Conservation (phyloP, 352 stramenopile species). For the Phytophthora podocarpi region DNA sequence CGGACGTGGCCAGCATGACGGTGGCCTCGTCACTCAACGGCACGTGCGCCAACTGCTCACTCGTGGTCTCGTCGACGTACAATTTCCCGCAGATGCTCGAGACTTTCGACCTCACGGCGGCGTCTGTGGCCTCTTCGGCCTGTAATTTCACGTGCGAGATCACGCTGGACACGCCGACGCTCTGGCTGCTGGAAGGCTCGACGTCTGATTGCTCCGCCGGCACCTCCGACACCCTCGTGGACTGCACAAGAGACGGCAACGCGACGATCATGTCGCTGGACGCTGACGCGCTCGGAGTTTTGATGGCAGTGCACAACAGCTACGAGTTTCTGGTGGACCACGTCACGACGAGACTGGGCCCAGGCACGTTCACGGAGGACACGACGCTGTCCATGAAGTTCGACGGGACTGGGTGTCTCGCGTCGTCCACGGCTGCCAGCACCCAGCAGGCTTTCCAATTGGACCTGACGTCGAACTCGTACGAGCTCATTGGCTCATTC, state of each 20-base stretch:
- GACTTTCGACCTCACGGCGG: conserved; percentile 59
- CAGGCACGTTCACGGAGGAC: conserved; percentile 63
- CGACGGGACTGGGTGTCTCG: conserved; percentile 55
- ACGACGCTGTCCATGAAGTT: conserved; percentile 63
- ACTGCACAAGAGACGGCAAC: conserved; percentile 61
- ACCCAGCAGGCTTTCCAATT: conserved; percentile 64
- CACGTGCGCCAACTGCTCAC: conserved; percentile 73
- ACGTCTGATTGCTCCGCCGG: conserved; percentile 44
- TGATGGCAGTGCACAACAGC: conserved; percentile 47
- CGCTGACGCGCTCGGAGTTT: conserved; percentile 30
- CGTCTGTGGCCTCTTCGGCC: conserved; percentile 33
- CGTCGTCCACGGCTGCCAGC: conserved; percentile 19
- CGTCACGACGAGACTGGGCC: conserved; percentile 59
- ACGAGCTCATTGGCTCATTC: conserved; percentile 65
- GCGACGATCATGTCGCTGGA: conserved; percentile 56
- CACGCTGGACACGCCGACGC: conserved; percentile 54
- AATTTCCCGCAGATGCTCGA: conserved; percentile 78
- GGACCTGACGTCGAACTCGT: conserved; percentile 54
- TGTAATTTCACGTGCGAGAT: conserved; percentile 64
- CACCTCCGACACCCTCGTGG: conserved; percentile 24
- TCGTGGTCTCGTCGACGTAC: conserved; percentile 58
- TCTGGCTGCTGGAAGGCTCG: conserved; percentile 56
- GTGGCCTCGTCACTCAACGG: conserved; percentile 64
- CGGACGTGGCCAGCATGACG: conserved; percentile 47
- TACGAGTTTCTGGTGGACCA: conserved; percentile 65